Base-by-base conservation (phyloP, 2,329 filamentous ascomycete genomes). In the Cephalotrichum gorgonifer region DNA sequence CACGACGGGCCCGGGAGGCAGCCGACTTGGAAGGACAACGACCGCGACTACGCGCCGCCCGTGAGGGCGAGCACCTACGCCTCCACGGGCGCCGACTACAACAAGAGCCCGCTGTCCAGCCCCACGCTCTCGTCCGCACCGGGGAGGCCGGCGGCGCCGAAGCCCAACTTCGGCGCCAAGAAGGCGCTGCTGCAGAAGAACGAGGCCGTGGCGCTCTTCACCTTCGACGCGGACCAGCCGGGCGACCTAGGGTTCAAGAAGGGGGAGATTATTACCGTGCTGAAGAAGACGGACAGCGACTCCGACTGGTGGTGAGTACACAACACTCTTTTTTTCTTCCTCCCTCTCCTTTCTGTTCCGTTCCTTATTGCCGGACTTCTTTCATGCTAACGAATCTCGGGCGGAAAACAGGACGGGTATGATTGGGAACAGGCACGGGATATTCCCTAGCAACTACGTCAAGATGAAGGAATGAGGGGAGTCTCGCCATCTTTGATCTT, bases 171-270 rank as follows among this genome's bases (percentile, higher is more conserved):
- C 60, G 72, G 67, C 12, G 73, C 71, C 57, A 81, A 81, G 64
- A 70, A 76, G 44, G 72, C 71, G 0, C 53, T 71, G 52, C 60
- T 82, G 52, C 78, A 75, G 62, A 75, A 78, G 56, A 89, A 96
- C 56, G 88, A 97, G 67, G 93, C 89, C 0, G 75, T 96, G 20
- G 93, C 93, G 2, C 74, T 96, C 53, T 97, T 86, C 67, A 95
- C 87, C 2, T 98, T 98, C 62, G 91, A 97, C 54, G 84, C 89
- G 0, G 91, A 95, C 59, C 90, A 96, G 65, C 82, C 88, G 1
- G 91, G 91, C 4, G 91, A 98, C 63, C 65, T 97, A 50, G 88
- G 85, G 0, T 98, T 98, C 69, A 95, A 95, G 72, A 98, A 98
- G 74, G 93, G 93, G 20, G 93, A 98, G 27, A 67, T 97, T 50